Base-by-base conservation (phyloP, 768 basidiomycete genomes). In the Lentinula sp. region DNA sequence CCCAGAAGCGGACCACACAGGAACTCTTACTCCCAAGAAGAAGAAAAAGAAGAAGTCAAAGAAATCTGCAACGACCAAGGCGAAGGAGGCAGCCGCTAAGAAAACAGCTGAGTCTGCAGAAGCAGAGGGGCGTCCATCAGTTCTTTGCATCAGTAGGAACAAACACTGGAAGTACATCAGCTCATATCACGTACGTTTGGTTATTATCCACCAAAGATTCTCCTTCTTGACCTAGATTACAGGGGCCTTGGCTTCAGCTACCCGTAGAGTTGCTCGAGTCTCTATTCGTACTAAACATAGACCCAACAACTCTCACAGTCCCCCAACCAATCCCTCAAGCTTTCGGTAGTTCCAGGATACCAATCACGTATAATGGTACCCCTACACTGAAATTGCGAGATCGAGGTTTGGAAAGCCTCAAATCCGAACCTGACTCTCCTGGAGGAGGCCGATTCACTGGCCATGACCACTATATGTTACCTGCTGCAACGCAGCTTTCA, bases 81-180 rank as follows among this genome's bases (percentile, higher is more conserved):
- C 81, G 42, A 67, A 69, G 35, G 69, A 70, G 52, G 63, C 72
- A 18, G 65, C 69, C 32, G 63, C 69, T 56, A 65, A 67, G 16
- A 76, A 72, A 61, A 59, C 70, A 37, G 66, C 70, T 57, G 70
- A 68, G 21, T 66, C 65, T 49, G 69, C 65, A 31, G 75, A 78
- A 35, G 72, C 73, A 32, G 81, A 82, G 32, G 75, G 75, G 39
- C 82, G 82, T 49, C 84, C 84, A 15, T 80, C 87, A 0, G 84
- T 89, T 39, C 80, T 95, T 3, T 91, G 89, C 70, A 95, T 95
- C 67, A 91, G 89, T 74, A 83, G 93, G 65, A 94, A 95, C 76
- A 95, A 95, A 72, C 93, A 95, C 68, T 94, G 93, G 93, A 84
- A 87, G 32, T 94, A 93, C 68, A 94, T 95, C 74, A 92, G 89